These are phyloP conservation scores for Turritis glabra DNA, from an alignment of 345 rosid genomes.

Conservation along the genomic window DNA sequence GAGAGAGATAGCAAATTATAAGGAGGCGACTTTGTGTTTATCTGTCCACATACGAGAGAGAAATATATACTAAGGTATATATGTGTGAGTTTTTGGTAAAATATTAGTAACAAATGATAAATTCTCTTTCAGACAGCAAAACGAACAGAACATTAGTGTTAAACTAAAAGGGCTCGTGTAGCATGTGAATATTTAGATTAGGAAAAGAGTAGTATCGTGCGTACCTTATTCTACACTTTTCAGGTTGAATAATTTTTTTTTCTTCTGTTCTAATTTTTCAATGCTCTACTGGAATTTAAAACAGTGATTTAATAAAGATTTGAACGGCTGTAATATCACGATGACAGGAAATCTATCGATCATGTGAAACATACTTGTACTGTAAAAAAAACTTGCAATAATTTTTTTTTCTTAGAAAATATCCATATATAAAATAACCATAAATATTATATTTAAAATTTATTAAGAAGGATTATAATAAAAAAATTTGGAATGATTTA, in stretches of 20 bases:
- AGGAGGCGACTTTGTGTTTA: constrained; percentile 28
- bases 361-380: too few species aligned
- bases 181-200: constrained; percentile 29
- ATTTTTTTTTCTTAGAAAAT: neutral
- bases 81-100: constrained; percentile 17
- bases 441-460: neutral
- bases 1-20: neutral
- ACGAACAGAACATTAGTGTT: constrained; percentile 3
- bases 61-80: neutral
- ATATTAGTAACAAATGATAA: constrained; percentile 6
- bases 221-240: constrained; percentile 23
- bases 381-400: neutral
- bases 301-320: constrained; percentile 11
- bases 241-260: constrained; percentile 9
- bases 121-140: constrained; percentile 26
- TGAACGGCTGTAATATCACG: neutral
- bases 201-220: constrained; percentile 6
- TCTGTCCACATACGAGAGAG: neutral
- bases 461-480: neutral
- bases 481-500: neutral
- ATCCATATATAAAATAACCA: neutral
- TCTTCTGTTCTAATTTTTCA: neutral
- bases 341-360: neutral
- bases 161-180: constrained; percentile 21
- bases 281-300: neutral